A percentile compares a stretch with the other conserved stretches of the same genome.
phyloP scores from a whole-genome alignment of 2,329 filamentous ascomycete genomes.

The Didymella pinodella region DNA sequence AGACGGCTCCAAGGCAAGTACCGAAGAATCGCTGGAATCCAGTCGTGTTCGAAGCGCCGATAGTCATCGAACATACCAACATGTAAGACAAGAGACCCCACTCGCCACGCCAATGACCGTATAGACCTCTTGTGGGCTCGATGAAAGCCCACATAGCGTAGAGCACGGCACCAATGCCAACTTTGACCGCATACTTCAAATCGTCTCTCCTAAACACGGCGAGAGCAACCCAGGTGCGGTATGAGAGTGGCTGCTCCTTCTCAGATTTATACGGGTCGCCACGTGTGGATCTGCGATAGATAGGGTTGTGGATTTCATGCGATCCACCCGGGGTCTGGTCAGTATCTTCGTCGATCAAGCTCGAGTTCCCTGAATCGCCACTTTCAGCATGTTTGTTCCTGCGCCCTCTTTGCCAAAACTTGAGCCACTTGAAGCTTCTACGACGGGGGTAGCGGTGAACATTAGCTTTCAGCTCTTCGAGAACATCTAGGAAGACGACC shows the following conservation, averaged over 20 bases:
- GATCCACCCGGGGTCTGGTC: constrained; percentile 41
- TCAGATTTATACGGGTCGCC: constrained; percentile 40
- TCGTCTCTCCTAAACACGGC: constrained; percentile 69
- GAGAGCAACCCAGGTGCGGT: constrained; percentile 64
- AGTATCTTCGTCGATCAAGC: constrained; percentile 35
- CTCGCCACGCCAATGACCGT: constrained; percentile 89
- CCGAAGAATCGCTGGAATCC: constrained; percentile 86
- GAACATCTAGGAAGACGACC: constrained; percentile 78
- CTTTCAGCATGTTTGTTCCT: constrained; percentile 17
- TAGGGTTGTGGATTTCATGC: constrained; percentile 49
- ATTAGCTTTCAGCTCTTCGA: constrained; percentile 84
- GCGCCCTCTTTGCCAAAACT: constrained; percentile 69
- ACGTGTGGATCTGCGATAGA: constrained; percentile 39
- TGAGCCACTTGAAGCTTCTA: constrained; percentile 84
- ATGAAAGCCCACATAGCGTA: constrained; percentile 93
- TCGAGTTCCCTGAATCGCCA: constrained; percentile 34
- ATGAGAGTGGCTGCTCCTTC: constrained; percentile 49
- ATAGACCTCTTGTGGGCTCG: constrained; percentile 76
- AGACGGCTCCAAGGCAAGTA: constrained; percentile 79
- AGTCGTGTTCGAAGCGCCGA: constrained; percentile 93
- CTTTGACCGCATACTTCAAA: constrained; percentile 85
- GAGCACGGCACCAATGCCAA: constrained; percentile 85
- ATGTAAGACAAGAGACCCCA: constrained; percentile 98
- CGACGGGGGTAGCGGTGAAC: constrained; percentile 67
- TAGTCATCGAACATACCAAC: constrained; percentile 98